These are phyloP conservation scores for Chloridella minuta DNA, from an alignment of 352 stramenopile genomes.

Conservation along the genomic window DNA sequence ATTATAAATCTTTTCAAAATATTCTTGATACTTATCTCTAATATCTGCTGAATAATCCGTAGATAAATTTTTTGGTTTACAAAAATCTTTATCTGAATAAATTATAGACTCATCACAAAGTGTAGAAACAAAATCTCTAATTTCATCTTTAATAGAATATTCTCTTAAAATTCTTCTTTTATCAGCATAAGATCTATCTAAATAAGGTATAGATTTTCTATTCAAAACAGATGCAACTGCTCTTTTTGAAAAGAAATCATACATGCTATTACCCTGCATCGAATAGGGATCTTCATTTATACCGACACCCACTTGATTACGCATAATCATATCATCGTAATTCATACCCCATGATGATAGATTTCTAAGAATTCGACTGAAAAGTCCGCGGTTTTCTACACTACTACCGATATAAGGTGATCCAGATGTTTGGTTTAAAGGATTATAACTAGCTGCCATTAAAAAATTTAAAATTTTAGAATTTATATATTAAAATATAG, in stretches of 20 bases:
- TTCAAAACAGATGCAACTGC: background rate
- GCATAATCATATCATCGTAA: background rate
- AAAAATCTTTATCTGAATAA: background rate
- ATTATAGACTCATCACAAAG: background rate
- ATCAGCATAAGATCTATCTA: background rate
- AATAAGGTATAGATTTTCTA: background rate
- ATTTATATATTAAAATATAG: too few species aligned
- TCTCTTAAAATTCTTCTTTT: background rate
- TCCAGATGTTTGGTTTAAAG: too few species aligned
- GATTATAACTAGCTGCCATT: too few species aligned
- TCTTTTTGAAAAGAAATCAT: background rate
- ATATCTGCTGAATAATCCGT: background rate
- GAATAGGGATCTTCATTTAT: background rate
- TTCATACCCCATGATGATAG: conserved; percentile 8
- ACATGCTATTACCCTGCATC: background rate
- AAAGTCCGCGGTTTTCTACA: background rate
- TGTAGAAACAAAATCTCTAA: background rate
- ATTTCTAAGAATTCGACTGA: background rate
- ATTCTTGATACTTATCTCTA: conserved; percentile 8
- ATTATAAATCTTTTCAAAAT: background rate
- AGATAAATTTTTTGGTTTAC: background rate
- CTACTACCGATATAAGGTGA: background rate
- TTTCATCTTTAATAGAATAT: background rate
- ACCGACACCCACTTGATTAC: background rate
- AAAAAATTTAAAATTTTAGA: too few species aligned